A percentile compares a stretch with the other conserved stretches of the same genome.
Conservation (phyloP, 306 rosid species). For the Vigna angularis region DNA sequence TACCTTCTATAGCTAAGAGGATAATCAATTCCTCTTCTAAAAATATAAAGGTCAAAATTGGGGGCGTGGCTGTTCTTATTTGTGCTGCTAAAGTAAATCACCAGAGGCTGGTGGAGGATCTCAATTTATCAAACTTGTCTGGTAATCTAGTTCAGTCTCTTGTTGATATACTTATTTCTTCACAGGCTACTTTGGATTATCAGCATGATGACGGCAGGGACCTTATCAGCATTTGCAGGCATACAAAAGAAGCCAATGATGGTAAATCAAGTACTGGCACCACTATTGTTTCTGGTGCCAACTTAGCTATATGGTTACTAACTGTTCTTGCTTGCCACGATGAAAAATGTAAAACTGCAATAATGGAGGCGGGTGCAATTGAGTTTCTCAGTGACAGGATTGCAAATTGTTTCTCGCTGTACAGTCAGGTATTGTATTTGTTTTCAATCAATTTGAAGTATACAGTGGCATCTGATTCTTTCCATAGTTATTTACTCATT, state of each 20-base stretch:
- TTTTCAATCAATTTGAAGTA: constrained; percentile 29
- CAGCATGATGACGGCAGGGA: constrained; percentile 56
- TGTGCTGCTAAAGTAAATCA: constrained; percentile 93
- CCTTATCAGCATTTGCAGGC: constrained; percentile 74
- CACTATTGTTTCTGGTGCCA: constrained; percentile 63
- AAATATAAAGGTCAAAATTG: constrained; percentile 73
- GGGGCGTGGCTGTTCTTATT: constrained; percentile 87
- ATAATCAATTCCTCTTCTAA: constrained; percentile 72
- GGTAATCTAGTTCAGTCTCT: constrained; percentile 81
- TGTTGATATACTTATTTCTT: constrained; percentile 64
- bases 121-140: constrained; percentile 66
- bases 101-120: constrained; percentile 87
- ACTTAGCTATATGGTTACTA: constrained; percentile 85
- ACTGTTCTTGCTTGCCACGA: constrained; percentile 89
- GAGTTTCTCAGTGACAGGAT: constrained; percentile 84
- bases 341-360: constrained; percentile 71
- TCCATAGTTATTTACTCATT: constrained; percentile 21
- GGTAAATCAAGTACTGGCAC: constrained; percentile 61
- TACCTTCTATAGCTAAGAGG: constrained; percentile 78
- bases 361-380: constrained; percentile 94
- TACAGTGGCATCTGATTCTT: constrained; percentile 34
- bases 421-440: constrained; percentile 73
- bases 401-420: constrained; percentile 68
- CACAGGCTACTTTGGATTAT: constrained; percentile 55
- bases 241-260: constrained; percentile 52